A percentile compares a stretch with the other conserved stretches of the same genome.
phyloP scores from a whole-genome alignment of 1,139 yeast species.

The Protomyces inouyei region DNA sequence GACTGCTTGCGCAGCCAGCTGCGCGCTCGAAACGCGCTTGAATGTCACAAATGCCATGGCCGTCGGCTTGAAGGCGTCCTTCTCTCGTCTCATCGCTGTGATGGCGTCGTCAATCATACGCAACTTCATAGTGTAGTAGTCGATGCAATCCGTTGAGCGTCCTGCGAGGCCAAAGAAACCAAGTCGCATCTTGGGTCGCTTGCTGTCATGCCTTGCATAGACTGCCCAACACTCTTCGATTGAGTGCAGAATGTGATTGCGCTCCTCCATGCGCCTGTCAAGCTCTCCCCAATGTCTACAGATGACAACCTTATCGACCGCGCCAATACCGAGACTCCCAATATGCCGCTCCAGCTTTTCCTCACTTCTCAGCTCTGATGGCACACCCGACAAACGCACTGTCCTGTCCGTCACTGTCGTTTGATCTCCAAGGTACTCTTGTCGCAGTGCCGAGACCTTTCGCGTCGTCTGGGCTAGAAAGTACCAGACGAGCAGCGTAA shows the following conservation, averaged over 20 bases:
- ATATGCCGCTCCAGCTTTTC: conserved; percentile 65
- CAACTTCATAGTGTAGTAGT: conserved; percentile 54
- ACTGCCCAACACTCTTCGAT: conserved; percentile 75
- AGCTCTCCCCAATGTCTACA: conserved; percentile 81
- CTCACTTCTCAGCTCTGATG: conserved; percentile 69
- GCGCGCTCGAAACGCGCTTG: conserved; percentile 82
- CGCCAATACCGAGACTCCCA: conserved; percentile 72
- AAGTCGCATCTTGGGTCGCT: conserved; percentile 44
- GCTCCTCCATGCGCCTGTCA: conserved; percentile 57
- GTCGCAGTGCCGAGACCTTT: conserved; percentile 69
- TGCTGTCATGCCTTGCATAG: conserved; percentile 41
- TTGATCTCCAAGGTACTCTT: conserved; percentile 77
- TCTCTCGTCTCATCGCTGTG: conserved; percentile 44
- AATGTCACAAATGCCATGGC: conserved; percentile 71
- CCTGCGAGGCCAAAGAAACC: conserved; percentile 55
- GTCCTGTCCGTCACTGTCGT: conserved; percentile 91
- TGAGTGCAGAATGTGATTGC: conserved; percentile 51
- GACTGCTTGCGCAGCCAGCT: conserved; percentile 83
- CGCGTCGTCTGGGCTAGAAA: conserved; percentile 64
- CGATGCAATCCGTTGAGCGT: conserved; percentile 60
- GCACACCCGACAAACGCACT: conserved; percentile 84
- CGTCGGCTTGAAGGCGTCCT: conserved; percentile 41
- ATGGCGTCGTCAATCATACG: conserved; percentile 58
- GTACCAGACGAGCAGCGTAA: conserved; percentile 64
- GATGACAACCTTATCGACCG: conserved; percentile 66